Conservation (phyloP, 2,329 filamentous ascomycete genomes). For the Phoma sp. region DNA sequence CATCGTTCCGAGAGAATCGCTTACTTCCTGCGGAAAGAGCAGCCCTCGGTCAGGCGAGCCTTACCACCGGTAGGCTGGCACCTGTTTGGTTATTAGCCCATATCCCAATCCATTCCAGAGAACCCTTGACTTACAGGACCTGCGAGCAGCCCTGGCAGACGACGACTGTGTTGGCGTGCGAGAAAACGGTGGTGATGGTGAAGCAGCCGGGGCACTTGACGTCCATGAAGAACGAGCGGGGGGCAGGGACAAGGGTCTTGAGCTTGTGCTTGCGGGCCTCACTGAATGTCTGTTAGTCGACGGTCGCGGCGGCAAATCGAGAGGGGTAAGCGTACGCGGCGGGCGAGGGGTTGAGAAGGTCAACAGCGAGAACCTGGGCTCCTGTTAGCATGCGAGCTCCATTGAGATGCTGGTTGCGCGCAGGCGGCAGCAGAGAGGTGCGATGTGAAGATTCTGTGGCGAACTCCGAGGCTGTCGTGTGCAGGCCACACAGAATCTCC, state of each 20-base stretch:
- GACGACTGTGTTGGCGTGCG: slow-evolving; percentile 99
- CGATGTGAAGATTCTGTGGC: slow-evolving; percentile 38
- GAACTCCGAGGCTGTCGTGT: slow-evolving; percentile 43
- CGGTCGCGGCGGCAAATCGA: slow-evolving; percentile 18
- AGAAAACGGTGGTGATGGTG: slow-evolving; percentile 99
- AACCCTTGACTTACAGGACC: slow-evolving; percentile 66
- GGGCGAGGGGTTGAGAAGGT: slow-evolving; percentile 98
- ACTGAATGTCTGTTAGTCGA: slow-evolving; percentile 44
- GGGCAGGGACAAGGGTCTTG: slow-evolving; percentile 95
- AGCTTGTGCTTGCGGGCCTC: slow-evolving; percentile 99
- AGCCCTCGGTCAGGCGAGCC: slow-evolving; percentile 98
- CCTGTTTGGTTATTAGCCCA: slow-evolving; percentile 38
- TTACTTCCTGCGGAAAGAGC: slow-evolving; percentile 99
- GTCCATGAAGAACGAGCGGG: slow-evolving; percentile 99
- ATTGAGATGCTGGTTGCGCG: slow-evolving; percentile 21
- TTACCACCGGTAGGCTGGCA: slow-evolving; percentile 99
- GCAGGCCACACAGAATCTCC: slow-evolving; percentile 25
- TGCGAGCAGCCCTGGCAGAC: slow-evolving; percentile 99
- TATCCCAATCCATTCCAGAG: slow-evolving; percentile 8
- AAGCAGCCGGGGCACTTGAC: slow-evolving; percentile 99
- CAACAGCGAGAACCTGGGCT: slow-evolving; percentile 96
- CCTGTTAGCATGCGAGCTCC: slow-evolving; percentile 19
- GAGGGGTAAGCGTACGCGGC: slow-evolving; percentile 62
- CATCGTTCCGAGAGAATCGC: slow-evolving; percentile 49
- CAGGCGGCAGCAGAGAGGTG: slow-evolving; percentile 20